Base-by-base conservation (phyloP, 352 stramenopile genomes). In the Phytophthora uliginosa region DNA sequence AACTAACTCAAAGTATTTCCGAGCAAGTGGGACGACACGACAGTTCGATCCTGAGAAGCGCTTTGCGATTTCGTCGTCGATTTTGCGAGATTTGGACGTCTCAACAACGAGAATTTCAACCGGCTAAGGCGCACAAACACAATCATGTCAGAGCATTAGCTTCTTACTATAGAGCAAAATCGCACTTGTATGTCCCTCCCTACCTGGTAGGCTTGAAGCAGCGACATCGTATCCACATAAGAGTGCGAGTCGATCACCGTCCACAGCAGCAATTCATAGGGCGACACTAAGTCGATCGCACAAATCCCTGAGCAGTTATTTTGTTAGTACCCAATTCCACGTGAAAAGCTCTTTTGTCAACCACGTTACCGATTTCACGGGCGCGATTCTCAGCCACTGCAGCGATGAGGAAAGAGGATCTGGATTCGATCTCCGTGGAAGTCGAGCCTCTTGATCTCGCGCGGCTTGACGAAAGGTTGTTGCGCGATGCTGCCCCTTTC, bases 1-100 rank as follows among this genome's bases (percentile, higher is more conserved):
- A 6, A 71, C 83, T 71, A 55, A 95, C 88, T 94, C 78, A 50
- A 95, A 95, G 34, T 95, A 94, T 63, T 94, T 94, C 6, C 88
- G 75, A 7, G 85, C 88, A 56, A 95, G 80, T 2, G 86, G 88
- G 2, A 95, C 76, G 20, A 95, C 62, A 42, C 87, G 79, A 34
- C 86, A 92, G 18, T 81, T 83, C 6, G 79, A 84, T 17, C 69
- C 74, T 7, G 79, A 64, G 42, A 93, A 92, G 31, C 73, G 71
- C 45, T 92, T 93, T 3, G 60, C 68, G 31, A 95, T 90, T 48
- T 91, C 88, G 36, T 93, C 78, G 50, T 93, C 93, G 34, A 95
- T 83, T 61, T 83, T 87, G 40, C 78, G 75, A 7, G 79, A 60
- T 58, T 91, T 91, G 13, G 67, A 70, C 4, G 82, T 78, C 56